Conservation (phyloP, 2,329 filamentous ascomycete genomes). For the Plenodomus tracheiphilus region DNA sequence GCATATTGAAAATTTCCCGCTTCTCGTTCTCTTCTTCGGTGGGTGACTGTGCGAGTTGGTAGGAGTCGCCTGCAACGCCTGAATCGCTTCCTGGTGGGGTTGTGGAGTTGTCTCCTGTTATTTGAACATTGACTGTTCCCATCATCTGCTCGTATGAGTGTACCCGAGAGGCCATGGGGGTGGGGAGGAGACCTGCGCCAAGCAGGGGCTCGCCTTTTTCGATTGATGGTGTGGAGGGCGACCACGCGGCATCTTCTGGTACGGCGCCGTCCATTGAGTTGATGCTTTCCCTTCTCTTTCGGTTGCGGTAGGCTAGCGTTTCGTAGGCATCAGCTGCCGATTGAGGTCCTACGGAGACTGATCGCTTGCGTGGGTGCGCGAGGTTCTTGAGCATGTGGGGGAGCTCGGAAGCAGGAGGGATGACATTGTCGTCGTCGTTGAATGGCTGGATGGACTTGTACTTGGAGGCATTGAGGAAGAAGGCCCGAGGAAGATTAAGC, state of each 20-base stretch:
- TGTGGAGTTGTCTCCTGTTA: conserved; percentile 5
- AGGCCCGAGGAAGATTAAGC: conserved; percentile 79
- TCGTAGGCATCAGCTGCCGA: conserved; percentile 97
- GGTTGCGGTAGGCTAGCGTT: conserved; percentile 86
- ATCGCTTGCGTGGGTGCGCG: conserved; percentile 76
- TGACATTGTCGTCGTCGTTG: conserved; percentile 79
- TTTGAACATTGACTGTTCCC: conserved; percentile 62
- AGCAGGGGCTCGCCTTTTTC: conserved; percentile 39
- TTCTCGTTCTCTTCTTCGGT: conserved; percentile 44
- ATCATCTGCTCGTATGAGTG: conserved; percentile 73
- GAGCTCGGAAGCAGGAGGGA: conserved; percentile 86
- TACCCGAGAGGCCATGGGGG: conserved; percentile 53
- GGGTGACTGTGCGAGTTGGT: conserved; percentile 19
- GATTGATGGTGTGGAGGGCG: conserved; percentile 30
- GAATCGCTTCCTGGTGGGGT: conserved; percentile 40
- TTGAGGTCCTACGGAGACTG: conserved; percentile 89
- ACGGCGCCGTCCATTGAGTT: conserved; percentile 45
- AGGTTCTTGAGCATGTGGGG: conserved; percentile 81
- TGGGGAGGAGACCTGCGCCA: conserved; percentile 51
- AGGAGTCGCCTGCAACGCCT: conserved; percentile 31
- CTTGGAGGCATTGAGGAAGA: conserved; percentile 88
- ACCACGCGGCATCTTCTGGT: conserved; percentile 31
- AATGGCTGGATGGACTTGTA: conserved; percentile 81
- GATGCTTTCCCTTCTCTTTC: conserved; percentile 63
- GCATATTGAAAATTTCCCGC: conserved; percentile 75